A percentile compares a stretch with the other conserved stretches of the same genome.
These are phyloP conservation scores for Globisporangium irregulare DNA, from an alignment of 352 stramenopile genomes.

Conservation along the genomic window DNA sequence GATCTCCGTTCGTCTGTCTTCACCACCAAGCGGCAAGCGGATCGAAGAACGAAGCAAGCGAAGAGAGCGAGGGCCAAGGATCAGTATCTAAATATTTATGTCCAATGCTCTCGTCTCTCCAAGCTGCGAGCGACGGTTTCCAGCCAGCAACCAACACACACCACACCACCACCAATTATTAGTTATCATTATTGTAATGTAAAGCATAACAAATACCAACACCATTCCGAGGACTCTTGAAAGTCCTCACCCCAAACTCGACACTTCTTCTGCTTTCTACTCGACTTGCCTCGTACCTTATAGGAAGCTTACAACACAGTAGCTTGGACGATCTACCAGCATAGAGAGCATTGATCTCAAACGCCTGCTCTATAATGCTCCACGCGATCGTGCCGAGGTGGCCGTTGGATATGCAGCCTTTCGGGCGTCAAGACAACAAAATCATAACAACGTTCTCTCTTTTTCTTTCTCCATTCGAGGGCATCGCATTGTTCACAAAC, in stretches of 20 bases:
- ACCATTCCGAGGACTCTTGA: not conserved
- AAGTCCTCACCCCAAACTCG: not conserved
- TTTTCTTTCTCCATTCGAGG: too few species aligned
- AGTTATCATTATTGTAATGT: slow-evolving; percentile 2
- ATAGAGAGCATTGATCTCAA: not conserved
- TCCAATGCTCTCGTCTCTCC: not conserved
- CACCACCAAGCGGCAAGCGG: not conserved
- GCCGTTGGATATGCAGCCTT: not conserved
- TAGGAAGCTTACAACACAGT: not conserved
- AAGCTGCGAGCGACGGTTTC: not conserved
- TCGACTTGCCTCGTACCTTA: not conserved
- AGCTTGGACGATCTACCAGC: not conserved
- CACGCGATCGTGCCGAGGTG: not conserved
- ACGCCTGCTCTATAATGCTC: not conserved
- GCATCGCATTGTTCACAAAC: not conserved
- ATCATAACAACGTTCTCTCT: not conserved
- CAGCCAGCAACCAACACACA: not conserved
- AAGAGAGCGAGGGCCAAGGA: not conserved
- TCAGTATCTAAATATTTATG: slow-evolving; percentile 1
- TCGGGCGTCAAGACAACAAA: not conserved
- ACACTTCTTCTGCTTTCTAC: not conserved
- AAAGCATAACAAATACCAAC: slow-evolving; percentile 2
- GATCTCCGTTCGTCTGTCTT: not conserved
- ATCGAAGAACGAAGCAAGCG: not conserved
- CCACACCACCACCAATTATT: not conserved